Conservation (phyloP, 768 basidiomycete genomes). For the Rhodotorula graminis region DNA sequence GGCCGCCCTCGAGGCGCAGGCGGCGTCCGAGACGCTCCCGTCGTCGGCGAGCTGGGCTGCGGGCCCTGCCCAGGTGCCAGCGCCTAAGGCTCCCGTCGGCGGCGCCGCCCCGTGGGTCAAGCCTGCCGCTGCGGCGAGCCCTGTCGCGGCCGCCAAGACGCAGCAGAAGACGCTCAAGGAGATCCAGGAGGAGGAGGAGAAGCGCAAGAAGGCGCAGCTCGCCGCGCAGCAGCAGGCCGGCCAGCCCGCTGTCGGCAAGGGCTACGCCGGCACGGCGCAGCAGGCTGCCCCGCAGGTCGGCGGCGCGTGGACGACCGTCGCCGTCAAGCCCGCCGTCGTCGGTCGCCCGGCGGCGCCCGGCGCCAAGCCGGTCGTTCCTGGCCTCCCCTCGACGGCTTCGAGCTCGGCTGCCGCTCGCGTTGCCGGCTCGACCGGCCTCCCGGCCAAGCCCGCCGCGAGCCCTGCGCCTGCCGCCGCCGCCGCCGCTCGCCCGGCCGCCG, state of each 20-base stretch:
- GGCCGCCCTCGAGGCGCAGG: constrained; percentile 43
- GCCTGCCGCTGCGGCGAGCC: constrained; percentile 48
- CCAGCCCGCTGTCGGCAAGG: constrained; percentile 52
- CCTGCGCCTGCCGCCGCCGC: neutral
- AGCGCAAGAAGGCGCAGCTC: constrained; percentile 55
- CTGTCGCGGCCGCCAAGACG: constrained; percentile 58
- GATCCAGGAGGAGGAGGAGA: constrained; percentile 96
- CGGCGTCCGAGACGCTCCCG: constrained; percentile 37
- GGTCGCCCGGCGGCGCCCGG: constrained; percentile 3
- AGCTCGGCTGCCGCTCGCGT: neutral
- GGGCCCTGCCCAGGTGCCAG: constrained; percentile 45
- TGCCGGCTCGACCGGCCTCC: constrained; percentile 32
- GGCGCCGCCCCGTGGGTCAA: constrained; percentile 67
- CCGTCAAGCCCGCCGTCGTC: constrained; percentile 33
- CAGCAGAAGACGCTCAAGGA: constrained; percentile 73
- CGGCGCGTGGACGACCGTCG: constrained; percentile 36
- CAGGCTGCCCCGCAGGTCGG: constrained; percentile 48
- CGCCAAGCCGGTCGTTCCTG: constrained; percentile 28
- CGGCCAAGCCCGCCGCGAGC: neutral
- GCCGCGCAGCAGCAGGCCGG: constrained; percentile 21
- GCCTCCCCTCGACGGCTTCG: constrained; percentile 17
- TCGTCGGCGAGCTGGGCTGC: constrained; percentile 78
- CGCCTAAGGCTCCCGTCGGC: constrained; percentile 38
- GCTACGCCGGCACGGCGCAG: constrained; percentile 63
- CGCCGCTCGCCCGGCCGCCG: constrained; percentile 36